Percentiles rank a stretch among this genome's conserved stretches.
Evolutionary conservation across 768 basidiomycete genomes (phyloP).

Genomic region (Phlegmacium glaucopus): DNA sequence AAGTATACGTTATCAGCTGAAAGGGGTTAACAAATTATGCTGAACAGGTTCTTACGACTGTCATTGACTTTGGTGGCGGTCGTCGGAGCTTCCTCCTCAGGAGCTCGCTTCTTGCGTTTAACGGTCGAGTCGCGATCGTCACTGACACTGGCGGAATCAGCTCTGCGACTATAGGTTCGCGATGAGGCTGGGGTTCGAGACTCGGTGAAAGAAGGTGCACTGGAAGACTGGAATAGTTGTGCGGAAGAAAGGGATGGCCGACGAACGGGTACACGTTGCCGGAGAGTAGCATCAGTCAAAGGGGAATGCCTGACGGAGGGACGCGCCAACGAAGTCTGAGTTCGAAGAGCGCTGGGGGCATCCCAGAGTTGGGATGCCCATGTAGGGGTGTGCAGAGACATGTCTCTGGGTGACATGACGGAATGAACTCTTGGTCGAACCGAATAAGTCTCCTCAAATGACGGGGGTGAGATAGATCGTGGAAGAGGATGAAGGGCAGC

Average conservation of each 20-base stretch:
- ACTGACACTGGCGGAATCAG: conserved; percentile 56
- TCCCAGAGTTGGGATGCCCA: conserved; percentile 74
- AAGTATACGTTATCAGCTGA: conserved; percentile 12
- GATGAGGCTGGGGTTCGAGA: conserved; percentile 44
- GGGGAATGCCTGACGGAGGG: conserved; percentile 48
- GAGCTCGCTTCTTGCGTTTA: conserved; percentile 51
- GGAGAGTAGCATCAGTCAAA: conserved; percentile 37
- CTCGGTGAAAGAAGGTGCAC: conserved; percentile 60
- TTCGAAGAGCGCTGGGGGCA: conserved; percentile 39
- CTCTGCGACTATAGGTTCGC: conserved; percentile 62
- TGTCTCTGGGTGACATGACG: conserved; percentile 56
- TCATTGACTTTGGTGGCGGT: conserved; percentile 36
- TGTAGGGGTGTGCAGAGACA: conserved; percentile 51
- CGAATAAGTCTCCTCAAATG: conserved; percentile 44
- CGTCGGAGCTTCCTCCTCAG: conserved; percentile 31
- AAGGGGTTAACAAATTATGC: conserved; percentile 8
- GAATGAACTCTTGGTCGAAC: conserved; percentile 46
- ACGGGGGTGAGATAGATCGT: conserved; percentile 57
- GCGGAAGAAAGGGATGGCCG: conserved; percentile 46
- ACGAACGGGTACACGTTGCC: conserved; percentile 37
- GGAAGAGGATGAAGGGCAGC: conserved; percentile 62
- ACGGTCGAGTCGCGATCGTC: conserved; percentile 76
- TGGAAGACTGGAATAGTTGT: conserved; percentile 66
- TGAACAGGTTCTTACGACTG: conserved; percentile 38
- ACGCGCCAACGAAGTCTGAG: conserved; percentile 38